Evolutionary conservation across 495 filamentous ascomycete genomes (phyloP).

Genomic region (Pseudotulostoma volvatum): DNA sequence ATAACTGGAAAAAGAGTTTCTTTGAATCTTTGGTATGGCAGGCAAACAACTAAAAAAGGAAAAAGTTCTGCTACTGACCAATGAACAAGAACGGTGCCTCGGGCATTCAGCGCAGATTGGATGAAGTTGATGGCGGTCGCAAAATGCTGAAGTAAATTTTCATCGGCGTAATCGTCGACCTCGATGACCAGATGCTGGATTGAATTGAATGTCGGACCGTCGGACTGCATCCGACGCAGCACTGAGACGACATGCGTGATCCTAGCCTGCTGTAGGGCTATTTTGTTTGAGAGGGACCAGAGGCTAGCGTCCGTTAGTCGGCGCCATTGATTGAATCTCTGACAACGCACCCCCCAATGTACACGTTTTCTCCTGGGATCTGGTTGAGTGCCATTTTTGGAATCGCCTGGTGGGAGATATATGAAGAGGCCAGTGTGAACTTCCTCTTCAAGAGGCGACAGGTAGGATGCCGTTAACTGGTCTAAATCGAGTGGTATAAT

Average conservation of each 20-base stretch:
- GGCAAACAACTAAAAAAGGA: too few species aligned
- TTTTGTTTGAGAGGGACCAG: constrained; percentile 52
- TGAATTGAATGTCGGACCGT: constrained; percentile 9
- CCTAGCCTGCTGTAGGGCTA: constrained; percentile 47
- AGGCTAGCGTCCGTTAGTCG: constrained; percentile 33
- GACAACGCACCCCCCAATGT: constrained; percentile 63
- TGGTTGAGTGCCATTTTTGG: constrained; percentile 29
- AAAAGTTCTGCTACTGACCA: too few species aligned
- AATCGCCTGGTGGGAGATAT: constrained; percentile 1
- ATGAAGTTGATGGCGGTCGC: constrained; percentile 66
- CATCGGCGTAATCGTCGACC: constrained; percentile 75
- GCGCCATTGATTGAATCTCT: not conserved
- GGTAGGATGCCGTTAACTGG: not conserved
- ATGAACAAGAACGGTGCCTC: constrained; percentile 54
- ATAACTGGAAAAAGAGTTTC: too few species aligned
- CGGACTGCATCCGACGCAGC: constrained; percentile 39
- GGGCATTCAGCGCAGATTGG: constrained; percentile 49
- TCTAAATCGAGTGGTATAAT: not conserved
- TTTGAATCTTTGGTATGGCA: too few species aligned
- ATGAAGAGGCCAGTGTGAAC: too few species aligned
- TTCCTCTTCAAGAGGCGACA: constrained; percentile 1
- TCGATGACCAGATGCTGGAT: constrained; percentile 64
- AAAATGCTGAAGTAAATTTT: constrained; percentile 71
- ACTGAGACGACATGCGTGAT: constrained; percentile 91
- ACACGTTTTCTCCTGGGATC: constrained; percentile 58